phyloP scores from a whole-genome alignment of 257 asterid species.

The Nicotiana attenuata region DNA sequence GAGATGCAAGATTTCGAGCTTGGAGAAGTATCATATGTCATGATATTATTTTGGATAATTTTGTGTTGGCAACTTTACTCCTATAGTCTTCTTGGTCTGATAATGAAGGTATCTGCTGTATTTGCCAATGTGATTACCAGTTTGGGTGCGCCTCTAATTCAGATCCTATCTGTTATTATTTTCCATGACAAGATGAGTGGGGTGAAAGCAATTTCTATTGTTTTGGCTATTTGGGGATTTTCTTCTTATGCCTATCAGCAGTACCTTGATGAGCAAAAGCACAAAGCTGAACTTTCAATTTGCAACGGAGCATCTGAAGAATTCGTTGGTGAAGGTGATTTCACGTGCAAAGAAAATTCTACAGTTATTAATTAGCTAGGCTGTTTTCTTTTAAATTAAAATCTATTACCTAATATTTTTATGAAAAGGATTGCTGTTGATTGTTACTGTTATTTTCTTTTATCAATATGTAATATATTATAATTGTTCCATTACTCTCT shows the following conservation, averaged over 20 bases:
- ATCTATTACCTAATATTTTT: not conserved
- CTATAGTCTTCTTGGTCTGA: conserved; percentile 30
- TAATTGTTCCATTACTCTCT: not conserved
- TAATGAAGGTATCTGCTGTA: conserved; percentile 39
- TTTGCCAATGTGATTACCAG: conserved; percentile 64
- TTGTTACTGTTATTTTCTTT: not conserved
- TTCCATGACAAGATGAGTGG: conserved; percentile 53
- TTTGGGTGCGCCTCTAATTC: conserved; percentile 52
- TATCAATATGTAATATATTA: not conserved
- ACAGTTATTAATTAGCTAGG: not conserved
- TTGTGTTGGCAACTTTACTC: conserved; percentile 36
- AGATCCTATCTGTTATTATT: conserved; percentile 49
- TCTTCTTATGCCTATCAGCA: conserved; percentile 61
- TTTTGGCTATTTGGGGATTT: conserved; percentile 70
- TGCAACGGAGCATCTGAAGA: not conserved
- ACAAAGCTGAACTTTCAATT: conserved; percentile 5
- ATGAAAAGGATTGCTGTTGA: not conserved
- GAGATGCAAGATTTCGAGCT: conserved; percentile 31
- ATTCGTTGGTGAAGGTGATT: not conserved
- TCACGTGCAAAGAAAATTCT: not conserved
- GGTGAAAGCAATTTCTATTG: conserved; percentile 51
- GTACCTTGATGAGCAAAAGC: conserved; percentile 49
- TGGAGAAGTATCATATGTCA: conserved; percentile 23
- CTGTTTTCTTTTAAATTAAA: not conserved
- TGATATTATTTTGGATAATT: conserved; percentile 28